Evolutionary conservation across 2,329 filamentous ascomycete species (phyloP).

Genomic region (Fusarium ambrosium): DNA sequence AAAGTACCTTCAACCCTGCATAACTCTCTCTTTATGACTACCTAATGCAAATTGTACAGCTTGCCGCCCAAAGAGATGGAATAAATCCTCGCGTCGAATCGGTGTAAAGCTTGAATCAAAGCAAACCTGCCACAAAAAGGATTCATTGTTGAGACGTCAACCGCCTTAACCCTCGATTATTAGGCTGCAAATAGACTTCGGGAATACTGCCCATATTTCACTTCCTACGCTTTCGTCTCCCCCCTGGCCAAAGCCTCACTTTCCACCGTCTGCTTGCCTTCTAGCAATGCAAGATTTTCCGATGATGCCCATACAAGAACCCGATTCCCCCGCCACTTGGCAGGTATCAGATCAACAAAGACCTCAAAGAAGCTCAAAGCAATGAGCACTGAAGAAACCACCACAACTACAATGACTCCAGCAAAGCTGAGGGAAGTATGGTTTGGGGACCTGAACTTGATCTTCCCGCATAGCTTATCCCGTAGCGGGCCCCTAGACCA

Average conservation of each 20-base stretch:
- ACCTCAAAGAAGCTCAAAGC: background rate
- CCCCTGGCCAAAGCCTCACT: background rate
- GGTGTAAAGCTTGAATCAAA: background rate
- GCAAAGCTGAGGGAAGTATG: background rate
- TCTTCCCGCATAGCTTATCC: background rate
- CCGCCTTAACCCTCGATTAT: background rate
- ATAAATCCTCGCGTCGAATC: background rate
- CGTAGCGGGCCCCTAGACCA: too few relatives aligned
- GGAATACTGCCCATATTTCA: background rate
- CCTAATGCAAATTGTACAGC: background rate
- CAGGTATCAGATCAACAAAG: background rate
- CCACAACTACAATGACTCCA: background rate
- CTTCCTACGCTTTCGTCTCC: background rate
- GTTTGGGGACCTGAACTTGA: background rate
- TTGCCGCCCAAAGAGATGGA: background rate
- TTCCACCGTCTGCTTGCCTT: background rate
- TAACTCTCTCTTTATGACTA: too few relatives aligned
- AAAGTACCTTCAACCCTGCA: background rate
- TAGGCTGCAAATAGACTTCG: background rate
- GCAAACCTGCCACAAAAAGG: background rate
- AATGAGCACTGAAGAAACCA: background rate
- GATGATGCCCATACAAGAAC: background rate
- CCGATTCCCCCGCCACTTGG: background rate
- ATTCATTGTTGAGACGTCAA: background rate
- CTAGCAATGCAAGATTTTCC: background rate